phyloP scores from a whole-genome alignment of 169 alveolate species.

The Nephromyces sp. region DNA sequence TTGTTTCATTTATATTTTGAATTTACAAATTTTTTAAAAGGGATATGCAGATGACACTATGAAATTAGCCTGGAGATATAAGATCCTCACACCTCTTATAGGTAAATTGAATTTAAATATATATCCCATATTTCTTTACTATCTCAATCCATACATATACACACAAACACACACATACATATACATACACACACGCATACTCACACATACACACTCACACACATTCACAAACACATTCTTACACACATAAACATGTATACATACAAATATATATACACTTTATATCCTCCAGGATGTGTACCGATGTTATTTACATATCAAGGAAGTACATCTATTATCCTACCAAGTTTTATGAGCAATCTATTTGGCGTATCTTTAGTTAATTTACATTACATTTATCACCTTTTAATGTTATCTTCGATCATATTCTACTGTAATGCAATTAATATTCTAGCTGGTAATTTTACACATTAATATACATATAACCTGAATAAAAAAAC shows the following conservation, averaged over 20 bases:
- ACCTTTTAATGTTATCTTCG: slow-evolving; percentile 65
- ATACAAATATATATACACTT: too few relatives aligned
- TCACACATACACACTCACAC: too few relatives aligned
- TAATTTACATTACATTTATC: slow-evolving; percentile 41
- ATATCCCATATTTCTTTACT: not conserved
- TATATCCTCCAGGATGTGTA: not conserved
- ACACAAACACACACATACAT: not conserved
- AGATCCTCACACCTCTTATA: slow-evolving; percentile 71
- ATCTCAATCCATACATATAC: not conserved
- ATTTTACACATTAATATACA: not conserved
- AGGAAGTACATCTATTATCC: not conserved
- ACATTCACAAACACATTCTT: not conserved
- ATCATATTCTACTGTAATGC: slow-evolving; percentile 82
- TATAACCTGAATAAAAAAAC: not conserved
- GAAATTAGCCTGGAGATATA: slow-evolving; percentile 81
- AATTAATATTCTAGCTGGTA: slow-evolving; percentile 79
- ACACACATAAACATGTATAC: not conserved
- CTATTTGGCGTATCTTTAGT: slow-evolving; percentile 53
- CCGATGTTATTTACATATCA: not conserved
- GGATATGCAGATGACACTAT: slow-evolving; percentile 86
- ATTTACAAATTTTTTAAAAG: not conserved
- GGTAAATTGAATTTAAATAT: slow-evolving; percentile 15
- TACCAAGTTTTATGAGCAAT: slow-evolving; percentile 3
- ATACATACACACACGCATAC: too few relatives aligned
- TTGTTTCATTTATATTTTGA: too few relatives aligned